These are phyloP conservation scores for Thozetella sp. DNA, from an alignment of 495 filamentous ascomycete species.

Conservation along the genomic window DNA sequence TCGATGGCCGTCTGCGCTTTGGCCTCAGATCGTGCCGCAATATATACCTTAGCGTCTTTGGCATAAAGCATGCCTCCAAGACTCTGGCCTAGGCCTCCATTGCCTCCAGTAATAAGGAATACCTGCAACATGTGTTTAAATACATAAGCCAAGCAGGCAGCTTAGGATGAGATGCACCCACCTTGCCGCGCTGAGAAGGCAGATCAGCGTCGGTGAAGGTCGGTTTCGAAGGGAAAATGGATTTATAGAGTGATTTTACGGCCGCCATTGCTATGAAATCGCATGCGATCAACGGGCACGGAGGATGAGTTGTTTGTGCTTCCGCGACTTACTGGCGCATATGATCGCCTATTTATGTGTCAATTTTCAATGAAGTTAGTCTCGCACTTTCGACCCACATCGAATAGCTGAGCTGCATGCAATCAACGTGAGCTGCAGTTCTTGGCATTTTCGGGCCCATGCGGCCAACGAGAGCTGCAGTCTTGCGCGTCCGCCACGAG, in stretches of 20 bases:
- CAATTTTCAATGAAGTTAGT: no score
- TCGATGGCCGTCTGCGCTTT: slow-evolving; percentile 31
- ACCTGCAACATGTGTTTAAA: slow-evolving; percentile 18
- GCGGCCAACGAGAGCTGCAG: not conserved
- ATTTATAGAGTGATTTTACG: not conserved
- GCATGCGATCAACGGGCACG: no score
- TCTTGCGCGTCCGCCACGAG: not conserved
- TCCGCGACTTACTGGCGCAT: no score
- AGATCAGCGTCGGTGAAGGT: not conserved
- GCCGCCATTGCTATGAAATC: not conserved
- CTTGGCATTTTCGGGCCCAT: no score
- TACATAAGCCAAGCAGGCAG: not conserved
- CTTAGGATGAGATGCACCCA: not conserved
- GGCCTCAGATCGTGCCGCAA: slow-evolving; percentile 47
- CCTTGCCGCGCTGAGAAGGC: not conserved
- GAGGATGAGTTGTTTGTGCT: no score
- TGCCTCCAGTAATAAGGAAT: slow-evolving; percentile 52
- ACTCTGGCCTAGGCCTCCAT: slow-evolving; percentile 48
- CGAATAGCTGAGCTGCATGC: not conserved
- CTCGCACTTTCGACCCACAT: no score
- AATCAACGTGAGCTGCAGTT: not conserved
- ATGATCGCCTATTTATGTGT: not conserved
- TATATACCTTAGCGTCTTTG: slow-evolving; percentile 51
- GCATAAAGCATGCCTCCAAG: slow-evolving; percentile 45
- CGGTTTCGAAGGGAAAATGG: not conserved